These are phyloP conservation scores for Blastocladiella britannica DNA, from an alignment of 192 early-diverging fungal species.

Conservation along the genomic window DNA sequence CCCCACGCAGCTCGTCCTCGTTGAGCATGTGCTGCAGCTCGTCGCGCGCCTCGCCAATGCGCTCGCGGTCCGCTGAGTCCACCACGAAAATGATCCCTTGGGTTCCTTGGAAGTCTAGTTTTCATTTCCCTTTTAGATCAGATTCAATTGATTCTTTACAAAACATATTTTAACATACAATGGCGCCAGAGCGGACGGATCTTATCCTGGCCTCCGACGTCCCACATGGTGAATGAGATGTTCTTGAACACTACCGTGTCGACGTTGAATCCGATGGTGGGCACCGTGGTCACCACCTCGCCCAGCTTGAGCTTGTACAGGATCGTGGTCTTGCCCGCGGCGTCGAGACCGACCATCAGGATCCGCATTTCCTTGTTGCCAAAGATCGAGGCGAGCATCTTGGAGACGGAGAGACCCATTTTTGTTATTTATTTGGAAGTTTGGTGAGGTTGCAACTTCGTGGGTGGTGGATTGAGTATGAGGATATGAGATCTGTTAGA, in stretches of 20 bases:
- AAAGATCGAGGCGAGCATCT: too few relatives aligned
- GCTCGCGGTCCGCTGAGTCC: conserved; percentile 1
- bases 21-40: background rate
- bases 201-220: background rate
- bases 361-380: background rate
- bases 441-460: too few relatives aligned
- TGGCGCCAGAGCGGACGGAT: background rate
- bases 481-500: too few relatives aligned
- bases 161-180: conserved; percentile 1
- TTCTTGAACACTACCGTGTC: background rate
- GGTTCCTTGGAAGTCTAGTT: background rate
- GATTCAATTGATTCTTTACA: too few relatives aligned
- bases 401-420: too few relatives aligned
- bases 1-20: background rate
- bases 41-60: conserved; percentile 1
- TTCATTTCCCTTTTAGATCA: too few relatives aligned
- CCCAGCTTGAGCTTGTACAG: conserved; percentile 3
- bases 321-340: conserved; percentile 4
- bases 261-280: conserved; percentile 5
- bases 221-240: background rate
- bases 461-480: too few relatives aligned
- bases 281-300: conserved; percentile 3
- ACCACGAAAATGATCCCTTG: background rate
- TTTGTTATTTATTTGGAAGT: too few relatives aligned
- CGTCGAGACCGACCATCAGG: background rate